A percentile compares a stretch with the other conserved stretches of the same genome.
phyloP scores from a whole-genome alignment of 768 basidiomycete genomes.

The Rhodotorula kratochvilovae region DNA sequence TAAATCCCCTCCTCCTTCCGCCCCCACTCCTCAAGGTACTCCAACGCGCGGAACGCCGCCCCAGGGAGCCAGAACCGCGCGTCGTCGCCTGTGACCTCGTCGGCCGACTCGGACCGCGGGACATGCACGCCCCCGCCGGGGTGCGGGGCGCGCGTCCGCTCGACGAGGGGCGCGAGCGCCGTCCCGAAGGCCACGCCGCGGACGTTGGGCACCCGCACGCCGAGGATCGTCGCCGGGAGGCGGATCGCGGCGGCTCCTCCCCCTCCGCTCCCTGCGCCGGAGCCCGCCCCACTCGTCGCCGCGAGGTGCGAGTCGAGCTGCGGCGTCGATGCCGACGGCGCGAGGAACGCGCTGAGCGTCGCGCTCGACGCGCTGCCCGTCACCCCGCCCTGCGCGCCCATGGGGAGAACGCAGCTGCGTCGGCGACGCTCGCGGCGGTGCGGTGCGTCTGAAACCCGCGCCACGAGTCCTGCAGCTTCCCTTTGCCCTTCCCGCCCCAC shows the following conservation, averaged over 20 bases:
- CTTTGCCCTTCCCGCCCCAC: conserved; percentile 24
- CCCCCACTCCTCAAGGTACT: conserved; percentile 24
- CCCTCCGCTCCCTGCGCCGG: neutral
- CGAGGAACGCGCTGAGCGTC: neutral
- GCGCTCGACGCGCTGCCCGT: neutral
- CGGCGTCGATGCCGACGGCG: neutral
- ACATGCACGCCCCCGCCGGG: neutral
- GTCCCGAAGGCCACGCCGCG: conserved; percentile 12
- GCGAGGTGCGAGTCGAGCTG: conserved; percentile 1
- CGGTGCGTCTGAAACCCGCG: neutral
- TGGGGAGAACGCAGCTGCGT: too few relatives aligned
- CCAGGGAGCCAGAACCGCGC: conserved; percentile 23
- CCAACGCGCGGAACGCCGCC: conserved; percentile 20
- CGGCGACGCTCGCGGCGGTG: neutral
- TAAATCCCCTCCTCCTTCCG: conserved; percentile 33
- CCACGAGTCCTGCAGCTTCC: conserved; percentile 8
- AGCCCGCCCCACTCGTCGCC: neutral
- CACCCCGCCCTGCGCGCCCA: neutral
- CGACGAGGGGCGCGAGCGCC: conserved; percentile 15
- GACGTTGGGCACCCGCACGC: conserved; percentile 5
- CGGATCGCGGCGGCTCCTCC: neutral
- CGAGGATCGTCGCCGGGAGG: conserved; percentile 17
- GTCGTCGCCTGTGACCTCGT: conserved; percentile 17
- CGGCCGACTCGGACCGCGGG: neutral
- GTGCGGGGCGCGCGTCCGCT: neutral